Evolutionary conservation across 2,329 filamentous ascomycete species (phyloP), one percentile per base, ranked within the genome.

Genomic region (Cladosporium austrohemisphaericum): DNA sequence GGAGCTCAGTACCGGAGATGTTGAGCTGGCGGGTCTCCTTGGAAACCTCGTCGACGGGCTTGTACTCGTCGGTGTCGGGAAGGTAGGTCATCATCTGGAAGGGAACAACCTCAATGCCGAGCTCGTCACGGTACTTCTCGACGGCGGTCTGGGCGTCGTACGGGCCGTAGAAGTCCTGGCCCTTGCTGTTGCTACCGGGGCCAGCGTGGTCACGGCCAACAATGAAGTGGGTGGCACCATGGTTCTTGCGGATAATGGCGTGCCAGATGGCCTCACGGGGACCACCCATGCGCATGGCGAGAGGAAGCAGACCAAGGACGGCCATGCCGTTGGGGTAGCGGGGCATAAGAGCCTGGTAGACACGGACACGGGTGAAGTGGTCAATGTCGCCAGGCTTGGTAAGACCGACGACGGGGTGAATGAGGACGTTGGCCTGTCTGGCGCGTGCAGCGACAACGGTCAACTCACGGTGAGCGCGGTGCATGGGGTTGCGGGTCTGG

Each of bases 61-160:
- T 83, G 79, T 98, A 98, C 79, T 97, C 93, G 71, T 98, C 93
- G 67, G 83, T 85, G 74, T 97, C 93, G 60, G 93, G 93, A 52
- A 97, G 85, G 76, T 97, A 98, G 56, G 94, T 97, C 85, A 98
- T 95, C 83, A 94, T 90, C 78, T 97, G 92, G 85, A 98, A 98
- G 60, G 93, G 90, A 57, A 98, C 93, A 66, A 98, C 93, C 76
- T 96, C 89, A 67, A 98, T 98, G 64, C 92, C 93, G 55, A 98
- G 87, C 80, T 98, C 93, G 59, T 89, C 83, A 67, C 84, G 85
- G 82, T 96, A 95, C 78, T 95, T 89, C 79, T 96, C 90, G 52
- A 98, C 91, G 20, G 91, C 88, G 65, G 92, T 80, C 77, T 98
- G 93, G 10, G 93, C 93, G 65, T 98, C 93, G 71, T 98, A 98